Evolutionary conservation across 192 early-diverging fungal species (phyloP).

Genomic region (Nowakowskiella sp.): DNA sequence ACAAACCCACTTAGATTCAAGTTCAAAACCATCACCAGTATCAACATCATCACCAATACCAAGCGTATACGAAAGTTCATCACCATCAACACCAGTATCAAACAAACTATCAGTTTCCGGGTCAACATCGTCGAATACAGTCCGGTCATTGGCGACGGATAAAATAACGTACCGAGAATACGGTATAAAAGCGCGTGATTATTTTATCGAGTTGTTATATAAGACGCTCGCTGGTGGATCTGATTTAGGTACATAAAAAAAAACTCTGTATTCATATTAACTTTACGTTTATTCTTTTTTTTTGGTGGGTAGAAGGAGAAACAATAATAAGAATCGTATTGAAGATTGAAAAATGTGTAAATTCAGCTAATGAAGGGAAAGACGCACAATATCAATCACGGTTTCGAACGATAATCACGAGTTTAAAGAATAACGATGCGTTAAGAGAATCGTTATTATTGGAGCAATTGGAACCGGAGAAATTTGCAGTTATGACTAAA

Average conservation of each 20-base stretch:
- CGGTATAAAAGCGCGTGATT: conserved; percentile 62
- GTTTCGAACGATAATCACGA: conserved; percentile 68
- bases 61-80: too few relatives aligned
- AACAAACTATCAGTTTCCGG: not conserved
- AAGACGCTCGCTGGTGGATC: conserved; percentile 55
- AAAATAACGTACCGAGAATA: conserved; percentile 41
- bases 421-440: conserved; percentile 71
- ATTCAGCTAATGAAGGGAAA: conserved; percentile 24
- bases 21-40: conserved; percentile 26
- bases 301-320: not conserved
- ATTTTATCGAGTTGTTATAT: conserved; percentile 76
- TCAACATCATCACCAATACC: too few relatives aligned
- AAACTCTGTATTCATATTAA: conserved; percentile 15
- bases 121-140: conserved; percentile 8
- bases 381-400: conserved; percentile 61
- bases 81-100: conserved; percentile 9
- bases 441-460: conserved; percentile 60
- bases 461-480: conserved; percentile 54
- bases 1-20: conserved; percentile 27
- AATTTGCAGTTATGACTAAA: conserved; percentile 71
- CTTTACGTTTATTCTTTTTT: conserved; percentile 6
- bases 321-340: not conserved
- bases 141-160: conserved; percentile 54
- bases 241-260: conserved; percentile 45
- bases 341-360: conserved; percentile 59